Percentiles rank a stretch among this genome's conserved stretches.
These are phyloP conservation scores for Caryopteris hybrid DNA, from an alignment of 305 asterid species.

Conservation along the genomic window DNA sequence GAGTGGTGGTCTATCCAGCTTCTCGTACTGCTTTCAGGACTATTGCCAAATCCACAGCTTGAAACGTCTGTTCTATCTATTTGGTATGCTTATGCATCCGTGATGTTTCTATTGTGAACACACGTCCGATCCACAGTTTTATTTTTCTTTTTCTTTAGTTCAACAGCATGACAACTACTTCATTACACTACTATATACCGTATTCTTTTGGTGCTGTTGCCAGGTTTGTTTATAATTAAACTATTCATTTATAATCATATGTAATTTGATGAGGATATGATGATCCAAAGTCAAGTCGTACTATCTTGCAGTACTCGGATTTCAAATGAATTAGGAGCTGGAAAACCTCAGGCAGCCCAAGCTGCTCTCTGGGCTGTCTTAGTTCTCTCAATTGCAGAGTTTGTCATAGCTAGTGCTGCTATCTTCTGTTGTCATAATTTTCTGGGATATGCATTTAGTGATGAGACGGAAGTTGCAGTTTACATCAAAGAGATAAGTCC, in stretches of 20 bases:
- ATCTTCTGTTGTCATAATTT: not conserved
- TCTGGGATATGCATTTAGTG: not conserved
- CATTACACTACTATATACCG: constrained; percentile 47
- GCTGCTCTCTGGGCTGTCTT: not conserved
- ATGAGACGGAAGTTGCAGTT: not conserved
- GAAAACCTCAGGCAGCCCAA: not conserved
- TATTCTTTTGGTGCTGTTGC: constrained; percentile 57
- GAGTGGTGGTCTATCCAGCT: constrained; percentile 62
- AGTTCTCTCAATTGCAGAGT: not conserved
- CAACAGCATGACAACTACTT: constrained; percentile 39
- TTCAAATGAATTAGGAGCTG: not conserved
- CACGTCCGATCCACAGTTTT: not conserved
- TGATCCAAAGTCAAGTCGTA: no score
- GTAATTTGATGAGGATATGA: no score
- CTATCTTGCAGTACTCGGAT: constrained; percentile 1
- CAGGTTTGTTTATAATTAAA: constrained; percentile 42
- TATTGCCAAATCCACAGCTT: constrained; percentile 52
- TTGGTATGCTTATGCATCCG: constrained; percentile 28
- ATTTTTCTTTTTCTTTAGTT: not conserved
- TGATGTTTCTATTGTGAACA: not conserved
- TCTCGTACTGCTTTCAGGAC: constrained; percentile 42
- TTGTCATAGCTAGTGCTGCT: not conserved
- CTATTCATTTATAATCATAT: no score
- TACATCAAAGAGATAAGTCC: not conserved
- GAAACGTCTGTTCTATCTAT: constrained; percentile 47